These are phyloP conservation scores for Pichia sp. DNA, from an alignment of 1,139 yeast genomes.

Conservation along the genomic window DNA sequence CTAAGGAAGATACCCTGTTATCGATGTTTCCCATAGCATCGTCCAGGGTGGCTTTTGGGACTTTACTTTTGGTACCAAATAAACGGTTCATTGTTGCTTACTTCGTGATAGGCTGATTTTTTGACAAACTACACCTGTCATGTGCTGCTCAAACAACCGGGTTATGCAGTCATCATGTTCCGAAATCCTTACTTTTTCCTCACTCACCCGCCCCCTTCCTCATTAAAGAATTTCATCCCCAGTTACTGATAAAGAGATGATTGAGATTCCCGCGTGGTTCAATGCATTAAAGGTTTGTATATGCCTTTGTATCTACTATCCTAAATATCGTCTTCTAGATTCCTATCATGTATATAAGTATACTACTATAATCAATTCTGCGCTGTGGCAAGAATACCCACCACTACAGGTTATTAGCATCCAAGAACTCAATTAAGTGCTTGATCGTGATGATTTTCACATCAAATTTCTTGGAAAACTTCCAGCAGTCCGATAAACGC, in stretches of 20 bases:
- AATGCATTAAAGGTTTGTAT: not conserved
- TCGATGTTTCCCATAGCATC: slow-evolving; percentile 78
- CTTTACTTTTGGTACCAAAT: slow-evolving; percentile 65
- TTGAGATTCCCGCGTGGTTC: not conserved
- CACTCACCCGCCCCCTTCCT: no score
- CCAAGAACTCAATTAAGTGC: slow-evolving; percentile 59
- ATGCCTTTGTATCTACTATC: no score
- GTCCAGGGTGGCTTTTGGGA: slow-evolving; percentile 74
- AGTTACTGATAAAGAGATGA: not conserved
- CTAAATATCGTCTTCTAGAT: not conserved
- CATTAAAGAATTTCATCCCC: not conserved
- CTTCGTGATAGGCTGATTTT: no score
- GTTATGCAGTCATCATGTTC: not conserved
- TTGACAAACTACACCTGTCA: no score
- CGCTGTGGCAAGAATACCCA: no score
- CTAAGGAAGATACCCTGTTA: slow-evolving; percentile 74
- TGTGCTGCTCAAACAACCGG: not conserved
- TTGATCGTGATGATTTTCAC: slow-evolving; percentile 80
- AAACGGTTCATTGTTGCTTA: slow-evolving; percentile 60
- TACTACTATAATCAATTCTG: no score
- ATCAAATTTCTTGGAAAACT: slow-evolving; percentile 58
- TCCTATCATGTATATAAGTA: not conserved
- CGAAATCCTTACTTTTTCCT: not conserved
- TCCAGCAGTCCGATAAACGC: slow-evolving; percentile 80
- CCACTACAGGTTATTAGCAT: slow-evolving; percentile 18